phyloP scores from a whole-genome alignment of 2,329 filamentous ascomycete species.

The Phymatotrichopsis omnivora region DNA sequence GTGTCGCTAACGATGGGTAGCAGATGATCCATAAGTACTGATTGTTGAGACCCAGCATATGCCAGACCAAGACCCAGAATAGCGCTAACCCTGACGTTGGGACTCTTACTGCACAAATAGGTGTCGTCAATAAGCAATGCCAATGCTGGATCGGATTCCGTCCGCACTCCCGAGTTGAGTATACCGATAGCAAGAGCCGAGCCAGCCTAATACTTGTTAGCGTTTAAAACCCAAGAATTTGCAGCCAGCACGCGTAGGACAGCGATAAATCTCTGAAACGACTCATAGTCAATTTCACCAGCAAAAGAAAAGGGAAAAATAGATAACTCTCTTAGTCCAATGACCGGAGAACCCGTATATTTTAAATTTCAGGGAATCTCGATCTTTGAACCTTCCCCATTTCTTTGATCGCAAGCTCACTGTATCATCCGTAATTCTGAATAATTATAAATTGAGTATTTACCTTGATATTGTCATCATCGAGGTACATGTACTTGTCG shows the following conservation, averaged over 20 bases:
- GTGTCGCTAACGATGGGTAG: constrained; percentile 81
- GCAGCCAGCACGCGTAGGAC: no score
- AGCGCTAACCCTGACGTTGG: constrained; percentile 66
- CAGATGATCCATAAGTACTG: constrained; percentile 73
- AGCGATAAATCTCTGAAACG: no score
- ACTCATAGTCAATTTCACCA: no score
- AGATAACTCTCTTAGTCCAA: no score
- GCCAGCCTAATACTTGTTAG: constrained; percentile 55
- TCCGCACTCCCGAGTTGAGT: constrained; percentile 81
- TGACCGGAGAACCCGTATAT: no score
- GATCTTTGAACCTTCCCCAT: no score
- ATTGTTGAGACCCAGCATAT: constrained; percentile 89
- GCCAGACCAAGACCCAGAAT: constrained; percentile 91
- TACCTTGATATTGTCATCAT: constrained; percentile 60
- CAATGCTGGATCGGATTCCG: constrained; percentile 82
- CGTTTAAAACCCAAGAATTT: background rate
- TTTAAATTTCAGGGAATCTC: no score
- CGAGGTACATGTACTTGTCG: constrained; percentile 81
- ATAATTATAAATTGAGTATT: background rate
- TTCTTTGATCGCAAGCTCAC: no score
- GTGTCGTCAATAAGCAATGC: constrained; percentile 73
- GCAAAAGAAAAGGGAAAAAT: no score
- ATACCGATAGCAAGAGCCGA: constrained; percentile 90
- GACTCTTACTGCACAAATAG: constrained; percentile 67
- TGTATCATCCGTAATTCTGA: no score